These are phyloP conservation scores for Bolboschoenus planiculmis DNA, from an alignment of 176 grass and related monocot genomes.

Conservation along the genomic window DNA sequence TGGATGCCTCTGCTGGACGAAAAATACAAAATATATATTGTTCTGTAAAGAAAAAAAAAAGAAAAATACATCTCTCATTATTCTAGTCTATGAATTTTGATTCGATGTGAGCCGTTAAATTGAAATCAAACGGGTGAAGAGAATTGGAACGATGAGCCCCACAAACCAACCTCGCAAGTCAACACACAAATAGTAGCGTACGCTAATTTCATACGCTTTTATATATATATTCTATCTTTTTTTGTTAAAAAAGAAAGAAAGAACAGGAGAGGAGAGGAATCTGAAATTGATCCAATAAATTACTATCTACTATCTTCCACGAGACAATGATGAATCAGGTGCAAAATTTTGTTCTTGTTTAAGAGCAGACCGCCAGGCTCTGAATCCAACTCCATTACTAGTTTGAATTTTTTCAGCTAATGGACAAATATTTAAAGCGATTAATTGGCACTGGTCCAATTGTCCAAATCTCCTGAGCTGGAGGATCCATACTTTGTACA, in stretches of 20 bases:
- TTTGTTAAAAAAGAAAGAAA: neutral
- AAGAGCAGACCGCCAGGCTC: neutral
- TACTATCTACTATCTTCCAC: neutral
- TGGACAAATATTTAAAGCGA: constrained; percentile 4
- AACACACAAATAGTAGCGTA: neutral
- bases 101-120: neutral
- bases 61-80: no score
- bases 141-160: neutral
- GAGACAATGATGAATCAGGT: constrained; percentile 14
- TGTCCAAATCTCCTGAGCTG: constrained; percentile 8
- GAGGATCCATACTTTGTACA: neutral
- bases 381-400: neutral
- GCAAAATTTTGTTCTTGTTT: constrained; percentile 18
- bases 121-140: neutral
- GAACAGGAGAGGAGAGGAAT: neutral
- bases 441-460: constrained; percentile 15
- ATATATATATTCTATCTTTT: neutral
- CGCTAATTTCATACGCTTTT: neutral
- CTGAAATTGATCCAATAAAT: neutral
- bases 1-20: no score
- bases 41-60: no score
- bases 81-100: neutral
- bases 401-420: constrained; percentile 12
- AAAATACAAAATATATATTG: no score
- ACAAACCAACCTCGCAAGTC: neutral